Evolutionary conservation across 1,284 basidiomycete species (phyloP).

Genomic region (Rhodofomes roseus): DNA sequence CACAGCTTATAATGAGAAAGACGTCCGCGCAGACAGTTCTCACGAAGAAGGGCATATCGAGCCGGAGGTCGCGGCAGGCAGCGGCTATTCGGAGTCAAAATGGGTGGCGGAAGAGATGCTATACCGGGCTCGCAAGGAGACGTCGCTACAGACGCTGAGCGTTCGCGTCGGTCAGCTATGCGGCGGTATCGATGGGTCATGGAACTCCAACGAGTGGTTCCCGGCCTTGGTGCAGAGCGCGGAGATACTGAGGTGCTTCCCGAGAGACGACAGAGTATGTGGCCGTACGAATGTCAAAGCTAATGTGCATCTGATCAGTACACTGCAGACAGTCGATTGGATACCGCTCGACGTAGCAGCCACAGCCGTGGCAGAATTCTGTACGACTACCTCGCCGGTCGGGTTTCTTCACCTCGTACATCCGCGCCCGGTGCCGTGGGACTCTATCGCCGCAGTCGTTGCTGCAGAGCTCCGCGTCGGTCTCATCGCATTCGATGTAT

Average conservation of each 20-base stretch:
- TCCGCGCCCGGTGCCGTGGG: no score
- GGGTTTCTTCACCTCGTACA: no score
- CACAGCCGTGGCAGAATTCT: no score
- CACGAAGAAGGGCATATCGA: constrained; percentile 13
- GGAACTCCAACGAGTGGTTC: constrained; percentile 42
- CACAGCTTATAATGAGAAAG: no score
- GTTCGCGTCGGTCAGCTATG: constrained; percentile 44
- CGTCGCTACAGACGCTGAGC: constrained; percentile 24
- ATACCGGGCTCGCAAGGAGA: constrained; percentile 16
- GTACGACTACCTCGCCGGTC: no score
- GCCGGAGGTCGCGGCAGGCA: constrained; percentile 26
- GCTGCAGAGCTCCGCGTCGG: no score
- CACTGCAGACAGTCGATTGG: no score
- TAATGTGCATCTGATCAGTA: no score
- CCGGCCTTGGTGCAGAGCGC: constrained; percentile 37
- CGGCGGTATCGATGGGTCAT: constrained; percentile 35
- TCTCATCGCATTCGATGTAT: no score
- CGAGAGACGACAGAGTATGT: constrained; percentile 19
- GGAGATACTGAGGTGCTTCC: constrained; percentile 24
- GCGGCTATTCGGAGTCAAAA: constrained; percentile 38
- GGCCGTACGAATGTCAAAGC: no score
- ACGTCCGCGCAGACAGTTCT: not conserved
- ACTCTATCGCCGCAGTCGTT: no score
- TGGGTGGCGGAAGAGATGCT: constrained; percentile 31
- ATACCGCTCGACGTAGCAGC: no score